Conservation (phyloP, 495 filamentous ascomycete species). For the Talaromyces wortmannii region DNA sequence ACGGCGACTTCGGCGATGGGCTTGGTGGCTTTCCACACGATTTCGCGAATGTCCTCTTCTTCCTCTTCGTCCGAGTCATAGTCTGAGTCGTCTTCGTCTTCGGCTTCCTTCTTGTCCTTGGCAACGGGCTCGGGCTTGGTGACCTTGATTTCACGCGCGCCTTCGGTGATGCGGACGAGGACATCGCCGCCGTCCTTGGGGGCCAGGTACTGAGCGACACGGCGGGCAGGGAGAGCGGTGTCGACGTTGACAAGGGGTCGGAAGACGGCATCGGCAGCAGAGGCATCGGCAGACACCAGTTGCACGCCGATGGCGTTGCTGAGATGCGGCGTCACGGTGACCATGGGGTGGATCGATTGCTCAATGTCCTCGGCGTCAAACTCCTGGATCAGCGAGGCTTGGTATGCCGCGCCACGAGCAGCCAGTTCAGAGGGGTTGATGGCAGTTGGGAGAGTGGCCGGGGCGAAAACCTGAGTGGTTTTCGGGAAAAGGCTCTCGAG, state of each 20-base stretch:
- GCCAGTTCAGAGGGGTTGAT: constrained; percentile 91
- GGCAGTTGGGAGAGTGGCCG: constrained; percentile 65
- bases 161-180: constrained; percentile 80
- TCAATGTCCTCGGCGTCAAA: constrained; percentile 92
- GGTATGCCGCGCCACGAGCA: constrained; percentile 87
- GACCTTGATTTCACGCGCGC: constrained; percentile 79
- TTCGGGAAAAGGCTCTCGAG: constrained; percentile 72
- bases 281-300: constrained; percentile 44
- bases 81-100: constrained; percentile 55
- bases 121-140: constrained; percentile 74
- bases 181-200: constrained; percentile 79
- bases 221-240: constrained; percentile 83
- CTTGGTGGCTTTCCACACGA: constrained; percentile 84
- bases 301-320: constrained; percentile 83
- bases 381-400: constrained; percentile 85
- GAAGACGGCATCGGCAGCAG: constrained; percentile 53
- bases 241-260: constrained; percentile 71
- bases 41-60: constrained; percentile 78
- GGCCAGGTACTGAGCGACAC: constrained; percentile 66
- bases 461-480: constrained; percentile 72
- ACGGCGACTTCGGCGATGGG: constrained; percentile 82
- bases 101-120: constrained; percentile 54
- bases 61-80: constrained; percentile 75
- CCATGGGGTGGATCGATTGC: constrained; percentile 90
- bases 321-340: constrained; percentile 89